Base-by-base conservation (phyloP, 2,329 filamentous ascomycete genomes). In the Talaromyces islandicus region DNA sequence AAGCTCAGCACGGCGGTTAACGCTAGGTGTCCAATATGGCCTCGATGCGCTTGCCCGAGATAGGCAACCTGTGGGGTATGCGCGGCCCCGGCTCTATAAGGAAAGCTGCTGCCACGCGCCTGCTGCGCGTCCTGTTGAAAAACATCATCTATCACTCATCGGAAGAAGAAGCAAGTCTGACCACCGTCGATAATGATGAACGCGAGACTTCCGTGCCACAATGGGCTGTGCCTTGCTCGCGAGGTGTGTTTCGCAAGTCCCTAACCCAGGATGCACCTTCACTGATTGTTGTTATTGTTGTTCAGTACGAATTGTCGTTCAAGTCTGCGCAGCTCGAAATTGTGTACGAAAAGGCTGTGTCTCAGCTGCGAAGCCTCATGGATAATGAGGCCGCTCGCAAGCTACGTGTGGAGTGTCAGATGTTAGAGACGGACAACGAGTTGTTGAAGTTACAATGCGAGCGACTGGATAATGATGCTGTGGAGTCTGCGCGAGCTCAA, bases 301-400 rank as follows among this genome's bases (percentile, higher is more conserved):
- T 55, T 30, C 35, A 62, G 60, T 60, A 60, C 58, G 74, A 81
- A 65, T 77, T 82, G 69, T 77, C 81, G 46, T 75, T 86, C 53
- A 77, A 78, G 59, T 83, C 80, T 53, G 73, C 80, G 48, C 73
- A 71, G 17, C 81, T 92, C 57, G 90, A 95, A 71, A 76, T 89
- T 62, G 84, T 84, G 67, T 90, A 92, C 71, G 85, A 88, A 65
- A 81, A 83, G 62, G 83, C 82, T 64, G 75, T 84, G 58, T 85
- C 88, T 66, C 80, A 86, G 58, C 83, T 88, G 38, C 83, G 90
- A 57, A 78, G 88, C 11, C 80, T 95, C 59, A 78, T 85, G 65
- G 89, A 90, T 68, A 86, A 91, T 64, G 92, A 97, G 72, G 85
- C 88, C 62, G 80, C 85, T 43, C 86, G 92, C 54, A 83, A 87